These are phyloP conservation scores for Scheffersomyces titani DNA, from an alignment of 1,139 yeast genomes.

Conservation along the genomic window DNA sequence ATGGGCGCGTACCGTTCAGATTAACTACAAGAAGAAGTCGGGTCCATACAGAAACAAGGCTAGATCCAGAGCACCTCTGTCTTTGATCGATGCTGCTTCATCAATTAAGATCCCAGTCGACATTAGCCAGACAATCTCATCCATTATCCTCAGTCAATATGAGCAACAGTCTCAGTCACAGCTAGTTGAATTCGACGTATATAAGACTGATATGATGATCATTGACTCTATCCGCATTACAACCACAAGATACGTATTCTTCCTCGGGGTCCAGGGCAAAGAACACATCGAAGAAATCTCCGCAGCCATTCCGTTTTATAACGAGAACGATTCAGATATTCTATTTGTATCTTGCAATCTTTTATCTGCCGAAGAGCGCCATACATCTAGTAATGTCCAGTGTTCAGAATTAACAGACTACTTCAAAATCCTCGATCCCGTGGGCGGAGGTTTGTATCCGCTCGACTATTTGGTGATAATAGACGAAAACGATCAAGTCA, in stretches of 20 bases:
- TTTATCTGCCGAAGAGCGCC: neutral
- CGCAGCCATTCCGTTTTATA: conserved; percentile 4
- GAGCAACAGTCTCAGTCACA: neutral
- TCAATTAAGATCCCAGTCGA: neutral
- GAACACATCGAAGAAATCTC: conserved; percentile 14
- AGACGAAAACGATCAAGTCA: conserved; percentile 21
- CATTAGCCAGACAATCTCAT: neutral
- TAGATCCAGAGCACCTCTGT: neutral
- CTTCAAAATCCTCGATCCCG: conserved; percentile 41
- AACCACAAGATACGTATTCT: conserved; percentile 9
- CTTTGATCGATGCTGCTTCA: neutral
- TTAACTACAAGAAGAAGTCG: neutral
- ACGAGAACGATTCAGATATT: conserved; percentile 1
- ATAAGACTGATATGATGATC: neutral
- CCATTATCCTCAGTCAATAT: neutral
- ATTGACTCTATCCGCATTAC: neutral
- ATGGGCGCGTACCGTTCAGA: neutral
- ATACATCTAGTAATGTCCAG: conserved; percentile 9
- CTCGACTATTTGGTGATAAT: conserved; percentile 40
- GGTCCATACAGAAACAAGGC: neutral
- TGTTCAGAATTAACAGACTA: conserved; percentile 23
- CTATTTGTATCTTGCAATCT: conserved; percentile 10
- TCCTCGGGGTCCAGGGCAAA: conserved; percentile 22
- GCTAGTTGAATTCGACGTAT: neutral
- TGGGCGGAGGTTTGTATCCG: conserved; percentile 56